phyloP scores from a whole-genome alignment of 768 basidiomycete species.

The Psilocybe cyanescens region DNA sequence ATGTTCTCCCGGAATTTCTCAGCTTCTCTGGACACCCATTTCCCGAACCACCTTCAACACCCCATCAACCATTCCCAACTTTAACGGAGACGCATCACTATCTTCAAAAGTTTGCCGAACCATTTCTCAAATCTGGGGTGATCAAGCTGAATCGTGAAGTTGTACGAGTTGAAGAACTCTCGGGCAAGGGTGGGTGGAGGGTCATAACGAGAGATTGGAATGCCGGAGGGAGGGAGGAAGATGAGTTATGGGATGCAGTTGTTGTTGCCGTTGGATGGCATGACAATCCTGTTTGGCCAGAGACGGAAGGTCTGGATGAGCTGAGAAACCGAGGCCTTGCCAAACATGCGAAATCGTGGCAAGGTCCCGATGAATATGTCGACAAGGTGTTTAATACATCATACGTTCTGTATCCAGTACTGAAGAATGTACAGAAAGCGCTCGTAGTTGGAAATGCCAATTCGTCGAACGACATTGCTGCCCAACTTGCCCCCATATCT shows the following conservation, averaged over 20 bases:
- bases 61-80: constrained; percentile 44
- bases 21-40: constrained; percentile 41
- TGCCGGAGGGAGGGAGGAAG: constrained; percentile 19
- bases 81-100: constrained; percentile 41
- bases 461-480: constrained; percentile 55
- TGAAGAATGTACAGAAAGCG: constrained; percentile 35
- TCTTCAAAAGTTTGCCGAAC: constrained; percentile 37
- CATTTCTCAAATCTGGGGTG: constrained; percentile 30
- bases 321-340: constrained; percentile 35
- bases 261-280: constrained; percentile 51
- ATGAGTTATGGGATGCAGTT: constrained; percentile 52
- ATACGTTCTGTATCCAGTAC: background rate
- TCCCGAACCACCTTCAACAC: constrained; percentile 28
- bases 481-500: constrained; percentile 43
- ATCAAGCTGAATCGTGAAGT: constrained; percentile 49
- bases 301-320: constrained; percentile 44
- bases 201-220: constrained; percentile 42
- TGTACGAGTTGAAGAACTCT: constrained; percentile 37
- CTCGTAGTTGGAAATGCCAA: constrained; percentile 56
- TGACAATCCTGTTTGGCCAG: constrained; percentile 49
- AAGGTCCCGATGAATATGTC: constrained; percentile 40
- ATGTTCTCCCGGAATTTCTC: constrained; percentile 50
- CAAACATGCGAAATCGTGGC: constrained; percentile 46
- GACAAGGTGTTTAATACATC: constrained; percentile 30
- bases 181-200: constrained; percentile 37